Percentiles rank a stretch among this genome's conserved stretches.
phyloP scores from a whole-genome alignment of 2,329 filamentous ascomycete genomes.

The Colletotrichum sansevieriae region DNA sequence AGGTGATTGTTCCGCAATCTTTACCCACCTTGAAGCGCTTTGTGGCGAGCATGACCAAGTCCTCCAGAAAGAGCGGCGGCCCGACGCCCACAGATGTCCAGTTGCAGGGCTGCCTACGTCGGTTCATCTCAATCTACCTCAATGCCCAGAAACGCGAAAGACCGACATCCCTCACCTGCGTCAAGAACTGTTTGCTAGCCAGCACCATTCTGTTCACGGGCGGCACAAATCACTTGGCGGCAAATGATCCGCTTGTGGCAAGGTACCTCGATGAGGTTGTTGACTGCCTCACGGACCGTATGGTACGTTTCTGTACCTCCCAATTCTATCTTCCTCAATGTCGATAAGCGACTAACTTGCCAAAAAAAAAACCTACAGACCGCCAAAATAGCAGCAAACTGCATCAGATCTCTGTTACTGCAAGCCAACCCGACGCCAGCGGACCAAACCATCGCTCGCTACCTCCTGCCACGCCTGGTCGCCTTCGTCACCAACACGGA shows the following conservation, averaged over 20 bases:
- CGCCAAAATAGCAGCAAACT: conserved; percentile 90
- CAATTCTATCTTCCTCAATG: background rate
- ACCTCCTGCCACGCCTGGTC: conserved; percentile 81
- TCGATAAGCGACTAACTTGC: conserved; percentile 31
- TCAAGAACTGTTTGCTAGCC: conserved; percentile 92
- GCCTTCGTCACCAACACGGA: conserved; percentile 78
- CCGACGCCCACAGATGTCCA: conserved; percentile 72
- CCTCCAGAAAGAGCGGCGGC: conserved; percentile 49
- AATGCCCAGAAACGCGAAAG: conserved; percentile 80
- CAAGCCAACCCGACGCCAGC: conserved; percentile 72
- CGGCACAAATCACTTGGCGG: conserved; percentile 78
- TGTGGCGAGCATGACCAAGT: conserved; percentile 77
- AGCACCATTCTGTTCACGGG: conserved; percentile 90
- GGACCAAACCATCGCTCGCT: conserved; percentile 80
- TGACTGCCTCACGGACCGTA: conserved; percentile 84
- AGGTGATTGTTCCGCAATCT: conserved; percentile 88
- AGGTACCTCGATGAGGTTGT: conserved; percentile 84
- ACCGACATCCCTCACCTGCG: conserved; percentile 84
- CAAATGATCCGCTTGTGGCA: conserved; percentile 80
- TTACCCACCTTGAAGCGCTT: conserved; percentile 94
- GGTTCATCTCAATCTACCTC: conserved; percentile 84
- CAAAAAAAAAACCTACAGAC: conserved; percentile 62
- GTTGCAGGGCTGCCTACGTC: conserved; percentile 83
- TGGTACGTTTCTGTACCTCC: conserved; percentile 69
- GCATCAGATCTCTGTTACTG: conserved; percentile 85